Evolutionary conservation across 129 eudicot species (phyloP).

Genomic region (Chrysanthemum lavandulifolium): DNA sequence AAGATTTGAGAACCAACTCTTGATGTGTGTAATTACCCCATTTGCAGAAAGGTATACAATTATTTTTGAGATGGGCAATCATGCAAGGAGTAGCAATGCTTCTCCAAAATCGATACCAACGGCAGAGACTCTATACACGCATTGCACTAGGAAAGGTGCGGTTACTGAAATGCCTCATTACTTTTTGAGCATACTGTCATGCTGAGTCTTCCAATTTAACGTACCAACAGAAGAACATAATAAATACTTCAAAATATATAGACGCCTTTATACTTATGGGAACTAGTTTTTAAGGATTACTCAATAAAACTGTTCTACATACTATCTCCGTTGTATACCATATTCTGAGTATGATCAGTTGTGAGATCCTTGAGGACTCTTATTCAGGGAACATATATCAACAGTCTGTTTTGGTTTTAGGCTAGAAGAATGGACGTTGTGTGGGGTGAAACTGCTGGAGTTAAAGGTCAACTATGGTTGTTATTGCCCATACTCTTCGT

Average conservation of each 20-base stretch:
- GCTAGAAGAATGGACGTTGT: constrained; percentile 99
- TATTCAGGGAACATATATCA: background rate
- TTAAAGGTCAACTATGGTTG: constrained; percentile 80
- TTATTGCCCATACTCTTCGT: constrained; percentile 72
- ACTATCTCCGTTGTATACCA: background rate
- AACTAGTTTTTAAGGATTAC: too few relatives aligned
- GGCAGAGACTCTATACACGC: constrained; percentile 95
- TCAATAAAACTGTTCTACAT: background rate
- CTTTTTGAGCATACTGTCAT: constrained; percentile 9
- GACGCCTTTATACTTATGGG: too few relatives aligned
- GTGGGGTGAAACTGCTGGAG: constrained; percentile 99
- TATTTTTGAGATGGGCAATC: constrained; percentile 88
- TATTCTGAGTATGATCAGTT: background rate
- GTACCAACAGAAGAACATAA: constrained; percentile 1
- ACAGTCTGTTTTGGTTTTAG: constrained; percentile 40
- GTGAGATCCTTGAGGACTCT: constrained; percentile 1
- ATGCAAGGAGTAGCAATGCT: constrained; percentile 99
- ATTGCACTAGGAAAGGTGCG: constrained; percentile 94
- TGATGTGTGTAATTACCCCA: constrained; percentile 21
- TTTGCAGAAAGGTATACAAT: constrained; percentile 79
- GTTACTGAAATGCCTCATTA: constrained; percentile 1
- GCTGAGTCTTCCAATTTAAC: background rate
- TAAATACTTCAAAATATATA: background rate
- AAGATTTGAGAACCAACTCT: constrained; percentile 2
- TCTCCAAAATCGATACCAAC: constrained; percentile 89